A percentile compares a stretch with the other conserved stretches of the same genome.
Evolutionary conservation across 2,329 filamentous ascomycete species (phyloP).

Genomic region (Cladosporium sp.): DNA sequence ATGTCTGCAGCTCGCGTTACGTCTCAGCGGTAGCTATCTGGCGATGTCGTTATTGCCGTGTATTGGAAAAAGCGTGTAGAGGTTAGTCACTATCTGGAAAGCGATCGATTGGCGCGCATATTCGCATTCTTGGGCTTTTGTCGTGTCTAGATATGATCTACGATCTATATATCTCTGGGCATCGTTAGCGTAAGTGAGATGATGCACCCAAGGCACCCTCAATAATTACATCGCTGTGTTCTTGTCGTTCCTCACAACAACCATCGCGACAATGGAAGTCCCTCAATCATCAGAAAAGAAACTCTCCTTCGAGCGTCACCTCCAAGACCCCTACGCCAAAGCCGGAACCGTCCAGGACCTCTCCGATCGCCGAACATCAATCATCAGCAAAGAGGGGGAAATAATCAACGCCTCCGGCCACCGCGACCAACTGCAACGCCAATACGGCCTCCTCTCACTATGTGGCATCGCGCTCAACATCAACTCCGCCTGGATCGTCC

Average conservation of each 20-base stretch:
- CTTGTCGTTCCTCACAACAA: not conserved
- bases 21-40: not conserved
- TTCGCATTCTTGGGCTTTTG: not conserved
- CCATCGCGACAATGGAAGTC: not conserved
- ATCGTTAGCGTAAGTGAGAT: not conserved
- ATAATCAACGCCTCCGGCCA: conserved; percentile 66
- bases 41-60: not conserved
- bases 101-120: not conserved
- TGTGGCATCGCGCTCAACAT: conserved; percentile 60
- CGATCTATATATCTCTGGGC: not conserved
- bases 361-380: conserved; percentile 24
- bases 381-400: conserved; percentile 40
- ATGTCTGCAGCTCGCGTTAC: not conserved
- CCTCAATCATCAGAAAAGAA: not conserved
- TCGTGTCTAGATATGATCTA: not conserved
- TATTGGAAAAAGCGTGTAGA: not conserved
- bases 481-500: conserved; percentile 59
- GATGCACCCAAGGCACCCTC: not conserved
- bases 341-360: conserved; percentile 5
- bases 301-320: not conserved
- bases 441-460: conserved; percentile 62
- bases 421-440: conserved; percentile 62
- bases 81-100: conserved; percentile 8
- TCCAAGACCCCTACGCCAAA: not conserved
- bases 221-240: not conserved